A percentile compares a stretch with the other conserved stretches of the same genome.
Evolutionary conservation across 495 filamentous ascomycete genomes (phyloP).

Genomic region (Rusavskia elegans): DNA sequence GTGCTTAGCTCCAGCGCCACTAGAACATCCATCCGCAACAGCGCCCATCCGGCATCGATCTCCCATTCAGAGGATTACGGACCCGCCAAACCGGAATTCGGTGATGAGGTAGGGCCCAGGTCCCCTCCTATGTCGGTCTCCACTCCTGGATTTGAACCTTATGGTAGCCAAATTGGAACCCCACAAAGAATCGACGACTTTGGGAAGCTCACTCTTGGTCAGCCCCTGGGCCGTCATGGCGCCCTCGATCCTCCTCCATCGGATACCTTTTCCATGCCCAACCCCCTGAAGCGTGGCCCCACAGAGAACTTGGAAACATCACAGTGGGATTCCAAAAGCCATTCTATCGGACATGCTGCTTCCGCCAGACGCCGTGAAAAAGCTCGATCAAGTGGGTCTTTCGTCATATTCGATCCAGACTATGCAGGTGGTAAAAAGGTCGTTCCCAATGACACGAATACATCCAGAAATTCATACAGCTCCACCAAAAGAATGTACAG

Average conservation of each 20-base stretch:
- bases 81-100: neutral
- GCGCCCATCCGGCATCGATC: neutral
- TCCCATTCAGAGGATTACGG: neutral
- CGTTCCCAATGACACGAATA: neutral
- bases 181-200: conserved; percentile 1
- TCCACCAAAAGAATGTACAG: neutral
- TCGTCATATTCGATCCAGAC: neutral
- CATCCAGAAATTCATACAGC: neutral
- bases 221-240: neutral
- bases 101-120: neutral
- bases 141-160: neutral
- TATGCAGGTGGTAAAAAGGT: neutral
- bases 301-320: neutral
- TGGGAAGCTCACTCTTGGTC: conserved; percentile 1
- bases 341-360: neutral
- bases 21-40: neutral
- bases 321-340: neutral
- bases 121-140: neutral
- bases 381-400: neutral
- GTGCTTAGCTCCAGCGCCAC: neutral
- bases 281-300: conserved; percentile 4
- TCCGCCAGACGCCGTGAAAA: neutral
- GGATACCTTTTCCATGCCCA: neutral
- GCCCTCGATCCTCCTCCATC: neutral
- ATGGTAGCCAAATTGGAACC: neutral